Evolutionary conservation across 1,284 basidiomycete genomes (phyloP), one percentile per base, ranked within the genome.

Genomic region (Crepidotus sp.): DNA sequence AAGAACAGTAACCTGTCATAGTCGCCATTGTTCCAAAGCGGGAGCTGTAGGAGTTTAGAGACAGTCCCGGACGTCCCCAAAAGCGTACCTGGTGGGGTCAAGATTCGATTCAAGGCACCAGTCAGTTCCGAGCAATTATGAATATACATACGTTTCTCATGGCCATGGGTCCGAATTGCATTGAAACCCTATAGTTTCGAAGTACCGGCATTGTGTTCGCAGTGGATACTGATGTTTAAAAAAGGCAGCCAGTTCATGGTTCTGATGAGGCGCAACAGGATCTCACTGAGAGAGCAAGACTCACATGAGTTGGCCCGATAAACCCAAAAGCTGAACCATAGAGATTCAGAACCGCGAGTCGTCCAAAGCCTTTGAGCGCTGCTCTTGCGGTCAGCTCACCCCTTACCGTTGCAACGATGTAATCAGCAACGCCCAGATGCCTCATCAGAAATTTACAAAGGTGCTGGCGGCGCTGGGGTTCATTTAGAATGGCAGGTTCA

Each of bases 11-110:
- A n/a, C n/a, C n/a, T n/a, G n/a, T n/a, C n/a, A n/a, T 71, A 76
- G 11, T 69, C 63, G 35, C 60, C 63, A 26, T 66, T 67, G 38
- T 74, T 71, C 74, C 74, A 76, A 11, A 71, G 55, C 69, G 70
- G 34, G 13, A 71, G 55, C 69, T 71, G 34, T 3, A 32, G 17
- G 21, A 14, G 25, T 19, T 26, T 7, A 7, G 9, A 9, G 25
- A 22, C 29, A 49, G 3, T 13, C 29, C 25, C 26, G n/a, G 33
- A 36, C 10, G 10, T 36, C 6, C 7, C 6, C 10, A 31, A 19
- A 6, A 15, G 39, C 36, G 14, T 42, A 70, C 70, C 54, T 77
- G 74, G 54, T 76, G 74, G 54, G 0, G 73, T 76, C 44, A 75
- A 58, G n/a, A 27, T 59, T 63, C 1, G 70, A 68, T 36, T 69